Conservation (phyloP, 179 eudicot genomes). For the Patellifolia procumbens region DNA sequence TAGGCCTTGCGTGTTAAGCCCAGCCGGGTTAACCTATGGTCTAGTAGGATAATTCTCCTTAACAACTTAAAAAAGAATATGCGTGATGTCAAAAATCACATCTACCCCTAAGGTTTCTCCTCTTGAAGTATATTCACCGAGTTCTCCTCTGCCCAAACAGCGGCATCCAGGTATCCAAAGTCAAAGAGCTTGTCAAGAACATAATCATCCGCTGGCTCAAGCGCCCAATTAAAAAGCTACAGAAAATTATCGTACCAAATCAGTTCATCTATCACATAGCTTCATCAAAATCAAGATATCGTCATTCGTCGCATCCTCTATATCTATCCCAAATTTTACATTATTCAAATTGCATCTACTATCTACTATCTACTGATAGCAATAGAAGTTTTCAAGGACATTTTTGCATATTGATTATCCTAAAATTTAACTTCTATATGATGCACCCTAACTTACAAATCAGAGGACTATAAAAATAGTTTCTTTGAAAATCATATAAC, state of each 20-base stretch:
- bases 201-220: conserved; percentile 81
- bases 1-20: no score
- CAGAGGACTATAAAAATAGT: not conserved
- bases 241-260: conserved; percentile 21
- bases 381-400: not conserved
- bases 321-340: not conserved
- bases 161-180: conserved; percentile 76
- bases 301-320: not conserved
- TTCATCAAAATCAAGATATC: not conserved
- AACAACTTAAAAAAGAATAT: not conserved
- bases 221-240: conserved; percentile 91
- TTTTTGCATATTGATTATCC: not conserved
- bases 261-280: not conserved
- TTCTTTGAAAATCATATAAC: no score
- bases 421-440: not conserved
- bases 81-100: not conserved
- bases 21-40: no score
- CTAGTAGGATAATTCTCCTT: no score
- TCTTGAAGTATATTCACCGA: conserved; percentile 60
- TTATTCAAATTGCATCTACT: not conserved
- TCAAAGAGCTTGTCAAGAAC: conserved; percentile 77
- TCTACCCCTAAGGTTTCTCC: conserved; percentile 16
- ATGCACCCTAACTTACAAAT: not conserved
- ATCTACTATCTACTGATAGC: not conserved
- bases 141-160: conserved; percentile 74